Evolutionary conservation across 495 filamentous ascomycete genomes (phyloP), one percentile per base, ranked within the genome.

Genomic region (Letharia columbiana): DNA sequence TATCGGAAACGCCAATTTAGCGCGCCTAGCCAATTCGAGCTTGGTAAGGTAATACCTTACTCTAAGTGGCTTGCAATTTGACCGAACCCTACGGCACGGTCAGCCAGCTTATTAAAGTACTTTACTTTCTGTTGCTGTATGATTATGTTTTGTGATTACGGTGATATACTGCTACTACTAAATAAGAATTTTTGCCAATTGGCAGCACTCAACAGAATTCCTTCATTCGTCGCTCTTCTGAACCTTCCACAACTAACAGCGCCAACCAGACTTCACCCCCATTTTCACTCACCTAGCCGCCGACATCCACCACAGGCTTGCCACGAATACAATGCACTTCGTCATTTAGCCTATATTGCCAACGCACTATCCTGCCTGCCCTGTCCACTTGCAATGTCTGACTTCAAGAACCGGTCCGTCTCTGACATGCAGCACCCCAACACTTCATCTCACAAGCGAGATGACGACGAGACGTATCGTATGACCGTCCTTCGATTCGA

Each of bases 401-500:
- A 54, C 35, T 57, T 49, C 60, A 57, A 33, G 31, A 69, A 58
- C 31, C 67, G 60, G 39, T 67, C 67, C 57, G 18, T 50, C 41
- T 62, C 67, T 41, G 59, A 61, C 37, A 59, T 49, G 33, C 58
- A 63, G 63, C 40, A 64, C 9, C 9, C 54, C 28, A 3, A 63
- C 6, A 17, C 35, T 39, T 20, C 52, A 40, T 60, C 50, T 4
- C 17, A 20, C 39, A 52, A 67, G 28, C 49, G 41, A 41, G 50
- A 58, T n/a, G 67, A 71, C 35, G 63, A 61, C 47, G 65, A 71
- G 61, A 62, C 65, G 0, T 73, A 73, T 58, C 72, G 67, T 18
- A 67, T 73, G 44, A 73, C 60, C 69, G 71, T 73, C 15, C 63
- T 73, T 31, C 65, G 65, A 56, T 62, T 66, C 47, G 54, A 69